These are phyloP conservation scores for Monosporascus sp. DNA, from an alignment of 2,329 filamentous ascomycete species.

Conservation along the genomic window DNA sequence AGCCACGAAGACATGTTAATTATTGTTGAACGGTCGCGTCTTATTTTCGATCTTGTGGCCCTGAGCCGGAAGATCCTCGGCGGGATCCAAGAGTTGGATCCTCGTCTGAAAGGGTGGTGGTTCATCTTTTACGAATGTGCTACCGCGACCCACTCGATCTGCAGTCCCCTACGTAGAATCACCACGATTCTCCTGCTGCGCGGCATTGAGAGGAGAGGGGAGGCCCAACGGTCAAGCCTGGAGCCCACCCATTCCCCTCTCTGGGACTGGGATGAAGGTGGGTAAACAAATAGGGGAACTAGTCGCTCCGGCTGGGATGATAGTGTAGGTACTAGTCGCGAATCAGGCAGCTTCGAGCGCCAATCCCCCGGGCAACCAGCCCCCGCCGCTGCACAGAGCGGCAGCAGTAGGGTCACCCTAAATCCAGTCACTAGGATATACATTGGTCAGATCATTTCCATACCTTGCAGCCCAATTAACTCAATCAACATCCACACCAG, in stretches of 20 bases:
- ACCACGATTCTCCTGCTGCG: too few species aligned
- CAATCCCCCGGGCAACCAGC: conserved; percentile 24
- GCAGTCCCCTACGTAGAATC: too few species aligned
- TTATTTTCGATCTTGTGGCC: too few species aligned
- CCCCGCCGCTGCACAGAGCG: background rate
- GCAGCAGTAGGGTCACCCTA: background rate
- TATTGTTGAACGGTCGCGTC: too few species aligned
- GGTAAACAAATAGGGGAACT: conserved; percentile 23
- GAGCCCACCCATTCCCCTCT: background rate
- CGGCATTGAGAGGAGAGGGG: background rate
- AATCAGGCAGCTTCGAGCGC: conserved; percentile 1
- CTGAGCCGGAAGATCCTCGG: too few species aligned
- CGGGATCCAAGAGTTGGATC: too few species aligned
- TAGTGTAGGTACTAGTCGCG: background rate
- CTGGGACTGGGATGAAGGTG: background rate
- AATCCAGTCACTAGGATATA: too few species aligned
- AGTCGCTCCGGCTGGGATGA: background rate
- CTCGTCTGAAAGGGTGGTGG: too few species aligned
- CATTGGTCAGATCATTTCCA: conserved; percentile 14
- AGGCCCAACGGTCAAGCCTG: background rate
- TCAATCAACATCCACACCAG: conserved; percentile 9
- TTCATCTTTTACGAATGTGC: too few species aligned
- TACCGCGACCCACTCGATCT: too few species aligned
- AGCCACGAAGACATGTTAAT: conserved; percentile 31
- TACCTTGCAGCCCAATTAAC: conserved; percentile 18